A percentile compares a stretch with the other conserved stretches of the same genome.
Conservation (phyloP, 2,329 filamentous ascomycete genomes). For the Penicillium sp. region DNA sequence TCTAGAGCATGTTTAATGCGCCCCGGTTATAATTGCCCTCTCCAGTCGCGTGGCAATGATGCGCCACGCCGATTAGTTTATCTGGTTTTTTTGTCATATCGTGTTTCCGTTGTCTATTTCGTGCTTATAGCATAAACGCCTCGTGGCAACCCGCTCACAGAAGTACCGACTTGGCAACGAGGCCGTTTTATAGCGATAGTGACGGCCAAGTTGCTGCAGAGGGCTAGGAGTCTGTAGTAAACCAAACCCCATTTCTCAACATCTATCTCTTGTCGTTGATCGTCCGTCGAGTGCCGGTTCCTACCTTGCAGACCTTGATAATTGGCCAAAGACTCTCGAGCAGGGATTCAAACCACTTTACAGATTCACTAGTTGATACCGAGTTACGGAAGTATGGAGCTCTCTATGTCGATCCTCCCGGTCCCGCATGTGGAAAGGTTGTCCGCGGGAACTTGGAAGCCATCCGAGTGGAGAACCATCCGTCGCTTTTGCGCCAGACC, state of each 20-base stretch:
- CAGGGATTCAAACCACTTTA: too few species aligned
- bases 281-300: too few species aligned
- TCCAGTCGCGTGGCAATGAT: neutral
- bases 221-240: too few species aligned
- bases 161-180: neutral
- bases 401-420: neutral
- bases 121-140: neutral
- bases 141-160: neutral
- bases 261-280: too few species aligned
- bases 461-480: constrained; percentile 2
- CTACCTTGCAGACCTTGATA: too few species aligned
- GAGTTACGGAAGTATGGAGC: neutral
- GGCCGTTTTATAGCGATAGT: neutral
- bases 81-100: neutral
- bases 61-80: neutral
- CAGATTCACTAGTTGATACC: too few species aligned
- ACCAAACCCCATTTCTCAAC: too few species aligned
- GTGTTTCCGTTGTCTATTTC: neutral
- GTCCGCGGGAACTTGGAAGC: neutral
- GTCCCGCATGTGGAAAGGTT: neutral
- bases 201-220: too few species aligned
- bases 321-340: too few species aligned
- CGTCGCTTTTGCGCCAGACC: neutral
- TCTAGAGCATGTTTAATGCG: neutral
- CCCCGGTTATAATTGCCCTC: neutral